Percentiles rank a stretch among this genome's conserved stretches.
Conservation (phyloP, 192 early-diverging fungal genomes). For the Coemansia sp. region DNA sequence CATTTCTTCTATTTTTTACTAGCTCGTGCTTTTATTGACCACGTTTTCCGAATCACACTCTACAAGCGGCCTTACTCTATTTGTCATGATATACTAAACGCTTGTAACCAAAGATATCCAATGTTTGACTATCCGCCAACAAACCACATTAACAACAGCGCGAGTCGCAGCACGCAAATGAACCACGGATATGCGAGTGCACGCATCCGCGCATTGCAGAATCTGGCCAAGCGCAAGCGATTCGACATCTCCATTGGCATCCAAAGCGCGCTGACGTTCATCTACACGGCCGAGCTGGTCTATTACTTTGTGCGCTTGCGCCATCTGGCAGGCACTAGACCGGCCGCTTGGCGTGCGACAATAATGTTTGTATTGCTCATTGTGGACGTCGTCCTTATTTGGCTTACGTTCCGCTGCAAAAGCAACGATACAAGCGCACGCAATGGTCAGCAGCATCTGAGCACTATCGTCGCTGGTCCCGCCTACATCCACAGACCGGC, state of each 20-base stretch:
- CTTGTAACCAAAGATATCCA: neutral
- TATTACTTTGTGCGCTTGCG: slow-evolving; percentile 49
- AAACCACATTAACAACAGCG: slow-evolving; percentile 1
- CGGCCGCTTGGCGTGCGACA: slow-evolving; percentile 48
- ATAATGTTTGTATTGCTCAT: slow-evolving; percentile 45
- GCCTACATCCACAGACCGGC: neutral
- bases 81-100: neutral
- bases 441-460: neutral
- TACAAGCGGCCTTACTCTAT: neutral
- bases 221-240: slow-evolving; percentile 28
- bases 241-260: slow-evolving; percentile 51
- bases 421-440: neutral
- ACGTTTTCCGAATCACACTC: neutral
- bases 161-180: slow-evolving; percentile 9
- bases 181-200: slow-evolving; percentile 21
- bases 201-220: slow-evolving; percentile 5
- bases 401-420: slow-evolving; percentile 49
- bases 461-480: neutral
- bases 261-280: slow-evolving; percentile 34
- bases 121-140: slow-evolving; percentile 41
- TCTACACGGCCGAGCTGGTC: slow-evolving; percentile 39
- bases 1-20: neutral
- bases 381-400: slow-evolving; percentile 44
- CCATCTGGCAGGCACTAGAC: slow-evolving; percentile 29
- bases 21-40: neutral